Evolutionary conservation across 225 moss, liverwort and hornwort genomes (phyloP).

Genomic region (Physcomitrium patens): DNA sequence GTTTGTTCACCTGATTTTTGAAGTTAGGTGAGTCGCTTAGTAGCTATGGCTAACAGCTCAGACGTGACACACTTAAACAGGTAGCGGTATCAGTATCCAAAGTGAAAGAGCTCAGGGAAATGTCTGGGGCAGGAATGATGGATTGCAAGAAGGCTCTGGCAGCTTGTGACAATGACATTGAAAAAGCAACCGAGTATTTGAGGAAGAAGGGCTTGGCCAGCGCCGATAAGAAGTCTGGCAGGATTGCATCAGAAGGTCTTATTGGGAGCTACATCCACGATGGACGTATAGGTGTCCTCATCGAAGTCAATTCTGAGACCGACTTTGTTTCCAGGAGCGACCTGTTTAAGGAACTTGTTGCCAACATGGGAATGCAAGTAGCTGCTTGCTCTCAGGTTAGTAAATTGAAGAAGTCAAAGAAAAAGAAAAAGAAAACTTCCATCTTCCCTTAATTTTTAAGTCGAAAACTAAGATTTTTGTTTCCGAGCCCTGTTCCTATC

Average conservation of each 20-base stretch:
- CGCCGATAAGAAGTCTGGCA: constrained; percentile 88
- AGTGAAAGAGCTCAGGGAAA: constrained; percentile 81
- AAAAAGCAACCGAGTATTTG: constrained; percentile 74
- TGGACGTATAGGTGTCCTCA: constrained; percentile 84
- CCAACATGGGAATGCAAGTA: constrained; percentile 84
- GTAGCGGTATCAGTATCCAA: constrained; percentile 66
- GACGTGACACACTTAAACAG: constrained; percentile 22
- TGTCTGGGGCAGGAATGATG: constrained; percentile 97
- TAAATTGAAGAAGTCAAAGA: constrained; percentile 26
- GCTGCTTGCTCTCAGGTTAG: constrained; percentile 81
- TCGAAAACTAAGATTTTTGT: too few species aligned
- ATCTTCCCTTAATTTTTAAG: not conserved
- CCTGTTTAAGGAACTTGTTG: constrained; percentile 82
- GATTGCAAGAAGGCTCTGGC: constrained; percentile 94
- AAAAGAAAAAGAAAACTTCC: constrained; percentile 24
- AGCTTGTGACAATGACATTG: constrained; percentile 71
- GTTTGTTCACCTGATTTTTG: not conserved
- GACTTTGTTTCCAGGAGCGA: constrained; percentile 90
- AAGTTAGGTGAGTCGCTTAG: not conserved
- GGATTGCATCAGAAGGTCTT: constrained; percentile 85
- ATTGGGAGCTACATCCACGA: constrained; percentile 91
- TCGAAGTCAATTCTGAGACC: constrained; percentile 96
- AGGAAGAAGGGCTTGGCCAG: constrained; percentile 92
- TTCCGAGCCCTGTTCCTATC: too few species aligned
- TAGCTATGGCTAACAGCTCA: constrained; percentile 4